These are phyloP conservation scores for Leishmania lainsoni DNA, from an alignment of 208 protist species.

Conservation along the genomic window DNA sequence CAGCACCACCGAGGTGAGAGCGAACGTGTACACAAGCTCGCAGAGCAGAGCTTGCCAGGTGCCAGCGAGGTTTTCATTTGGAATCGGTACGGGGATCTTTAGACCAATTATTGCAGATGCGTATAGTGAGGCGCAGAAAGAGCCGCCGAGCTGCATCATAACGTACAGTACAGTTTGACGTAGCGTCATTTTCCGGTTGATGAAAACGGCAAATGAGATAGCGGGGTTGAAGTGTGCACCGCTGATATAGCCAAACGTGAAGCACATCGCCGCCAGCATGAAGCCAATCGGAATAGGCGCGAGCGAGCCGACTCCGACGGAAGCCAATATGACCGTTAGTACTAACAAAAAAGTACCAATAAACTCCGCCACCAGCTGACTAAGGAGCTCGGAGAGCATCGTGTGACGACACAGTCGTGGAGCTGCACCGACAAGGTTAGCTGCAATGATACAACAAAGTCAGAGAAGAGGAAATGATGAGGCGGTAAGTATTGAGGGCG, in stretches of 20 bases:
- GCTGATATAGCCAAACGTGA: slow-evolving; percentile 92
- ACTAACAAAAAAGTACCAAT: slow-evolving; percentile 88
- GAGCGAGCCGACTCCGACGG: slow-evolving; percentile 65
- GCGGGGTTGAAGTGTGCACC: slow-evolving; percentile 94
- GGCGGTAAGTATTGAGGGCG: not conserved
- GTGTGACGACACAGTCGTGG: not conserved
- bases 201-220: slow-evolving; percentile 86
- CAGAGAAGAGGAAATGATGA: not conserved
- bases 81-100: slow-evolving; percentile 58
- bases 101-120: slow-evolving; percentile 75
- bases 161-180: slow-evolving; percentile 72
- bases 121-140: slow-evolving; percentile 78
- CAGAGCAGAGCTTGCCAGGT: slow-evolving; percentile 74
- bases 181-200: slow-evolving; percentile 81
- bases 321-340: slow-evolving; percentile 73
- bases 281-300: slow-evolving; percentile 89
- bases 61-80: slow-evolving; percentile 37
- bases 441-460: not conserved
- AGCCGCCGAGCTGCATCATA: slow-evolving; percentile 69
- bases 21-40: slow-evolving; percentile 86
- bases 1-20: slow-evolving; percentile 76
- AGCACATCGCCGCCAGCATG: slow-evolving; percentile 86
- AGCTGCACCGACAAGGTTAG: not conserved
- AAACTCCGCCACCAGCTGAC: slow-evolving; percentile 79
- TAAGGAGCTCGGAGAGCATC: slow-evolving; percentile 70